Conservation (phyloP, 164 flowering plant species). For the Berberis vulgaris region DNA sequence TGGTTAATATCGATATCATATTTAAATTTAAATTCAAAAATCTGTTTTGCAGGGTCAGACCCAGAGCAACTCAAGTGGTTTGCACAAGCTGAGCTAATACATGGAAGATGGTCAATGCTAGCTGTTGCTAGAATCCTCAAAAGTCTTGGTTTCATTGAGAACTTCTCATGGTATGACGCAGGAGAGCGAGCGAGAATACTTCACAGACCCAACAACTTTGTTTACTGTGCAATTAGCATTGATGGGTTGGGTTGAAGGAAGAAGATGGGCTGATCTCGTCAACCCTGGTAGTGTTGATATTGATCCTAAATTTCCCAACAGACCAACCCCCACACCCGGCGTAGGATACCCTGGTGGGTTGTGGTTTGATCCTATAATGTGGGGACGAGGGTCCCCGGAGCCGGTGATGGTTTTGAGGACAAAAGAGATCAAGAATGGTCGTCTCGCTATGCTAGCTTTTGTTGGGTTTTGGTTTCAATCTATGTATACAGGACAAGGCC, state of each 20-base stretch:
- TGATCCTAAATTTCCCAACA: slow-evolving; percentile 54
- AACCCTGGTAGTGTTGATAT: slow-evolving; percentile 75
- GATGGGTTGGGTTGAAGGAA: slow-evolving; percentile 90
- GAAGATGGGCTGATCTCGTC: slow-evolving; percentile 79
- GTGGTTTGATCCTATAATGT: slow-evolving; percentile 77
- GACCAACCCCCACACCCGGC: slow-evolving; percentile 50
- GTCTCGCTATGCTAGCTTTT: slow-evolving; percentile 84
- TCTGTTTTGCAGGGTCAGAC: slow-evolving; percentile 48
- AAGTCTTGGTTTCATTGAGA: slow-evolving; percentile 51
- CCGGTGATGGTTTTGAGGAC: slow-evolving; percentile 89
- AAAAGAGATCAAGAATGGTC: slow-evolving; percentile 86
- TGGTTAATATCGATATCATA: neutral
- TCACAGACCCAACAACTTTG: slow-evolving; percentile 63
- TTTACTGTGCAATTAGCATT: slow-evolving; percentile 56
- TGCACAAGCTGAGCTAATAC: slow-evolving; percentile 87
- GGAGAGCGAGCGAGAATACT: slow-evolving; percentile 55
- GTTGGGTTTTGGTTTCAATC: slow-evolving; percentile 79
- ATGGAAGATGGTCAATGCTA: slow-evolving; percentile 87
- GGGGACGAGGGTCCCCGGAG: slow-evolving; percentile 92
- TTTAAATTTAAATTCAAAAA: neutral
- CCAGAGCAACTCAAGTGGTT: slow-evolving; percentile 72
- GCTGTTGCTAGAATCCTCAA: slow-evolving; percentile 76
- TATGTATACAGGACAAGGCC: slow-evolving; percentile 68
- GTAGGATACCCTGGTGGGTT: slow-evolving; percentile 94
- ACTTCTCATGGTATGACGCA: slow-evolving; percentile 75